Evolutionary conservation across 2,329 filamentous ascomycete species (phyloP).

Genomic region (Alternaria triticimaculans): DNA sequence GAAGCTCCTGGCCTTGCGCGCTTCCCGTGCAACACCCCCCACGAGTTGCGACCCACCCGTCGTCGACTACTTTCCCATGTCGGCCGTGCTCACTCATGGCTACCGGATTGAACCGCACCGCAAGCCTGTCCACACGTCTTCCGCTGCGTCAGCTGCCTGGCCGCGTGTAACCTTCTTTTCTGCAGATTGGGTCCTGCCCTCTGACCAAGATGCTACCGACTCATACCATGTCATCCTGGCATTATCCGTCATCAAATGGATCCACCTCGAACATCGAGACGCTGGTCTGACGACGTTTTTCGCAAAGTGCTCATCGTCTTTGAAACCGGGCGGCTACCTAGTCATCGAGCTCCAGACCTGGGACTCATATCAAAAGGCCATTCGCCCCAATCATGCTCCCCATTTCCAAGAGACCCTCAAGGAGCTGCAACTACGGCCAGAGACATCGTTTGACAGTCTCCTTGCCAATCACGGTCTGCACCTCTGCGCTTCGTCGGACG

Average conservation of each 20-base stretch:
- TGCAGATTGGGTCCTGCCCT: conserved; percentile 43
- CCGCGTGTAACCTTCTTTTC: conserved; percentile 41
- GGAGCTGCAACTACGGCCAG: conserved; percentile 39
- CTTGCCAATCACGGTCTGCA: conserved; percentile 34
- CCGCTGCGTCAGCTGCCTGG: conserved; percentile 25
- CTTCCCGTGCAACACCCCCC: conserved; percentile 43
- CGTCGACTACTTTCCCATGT: conserved; percentile 48
- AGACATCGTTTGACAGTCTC: conserved; percentile 42
- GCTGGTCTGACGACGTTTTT: conserved; percentile 43
- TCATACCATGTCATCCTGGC: conserved; percentile 48
- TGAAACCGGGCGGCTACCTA: conserved; percentile 39
- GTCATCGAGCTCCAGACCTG: conserved; percentile 46
- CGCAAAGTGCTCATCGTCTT: conserved; percentile 37
- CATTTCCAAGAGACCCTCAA: conserved; percentile 39
- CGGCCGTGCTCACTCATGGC: conserved; percentile 44
- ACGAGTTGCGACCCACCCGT: conserved; percentile 16
- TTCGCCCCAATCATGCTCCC: conserved; percentile 41
- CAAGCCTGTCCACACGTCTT: conserved; percentile 17
- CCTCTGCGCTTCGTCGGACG: conserved; percentile 38
- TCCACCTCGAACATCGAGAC: conserved; percentile 48
- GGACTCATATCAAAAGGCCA: conserved; percentile 47
- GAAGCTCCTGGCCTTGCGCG: conserved; percentile 44
- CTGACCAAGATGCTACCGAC: conserved; percentile 29
- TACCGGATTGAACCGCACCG: conserved; percentile 36
- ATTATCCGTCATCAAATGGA: conserved; percentile 50